Conservation (phyloP, 768 basidiomycete genomes). For the Pulveroboletus sp. region DNA sequence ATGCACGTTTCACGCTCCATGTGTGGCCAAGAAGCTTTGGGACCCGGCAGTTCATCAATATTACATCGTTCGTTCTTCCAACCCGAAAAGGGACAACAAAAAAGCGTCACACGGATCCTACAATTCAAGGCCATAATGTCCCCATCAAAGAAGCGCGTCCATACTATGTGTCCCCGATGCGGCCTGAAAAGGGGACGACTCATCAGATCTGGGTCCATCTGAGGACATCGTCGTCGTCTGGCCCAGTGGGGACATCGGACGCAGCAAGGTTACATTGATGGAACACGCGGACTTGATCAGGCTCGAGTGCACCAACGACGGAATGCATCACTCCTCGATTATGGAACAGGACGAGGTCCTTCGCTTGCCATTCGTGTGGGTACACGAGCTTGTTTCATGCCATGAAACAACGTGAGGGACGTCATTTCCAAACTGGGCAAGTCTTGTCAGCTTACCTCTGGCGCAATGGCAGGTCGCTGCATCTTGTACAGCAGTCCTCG, state of each 20-base stretch:
- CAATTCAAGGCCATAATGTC: background rate
- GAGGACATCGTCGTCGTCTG: slow-evolving; percentile 40
- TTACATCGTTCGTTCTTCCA: background rate
- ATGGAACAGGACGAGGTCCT: slow-evolving; percentile 66
- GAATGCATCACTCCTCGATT: slow-evolving; percentile 66
- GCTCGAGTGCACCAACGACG: slow-evolving; percentile 60
- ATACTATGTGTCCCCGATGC: slow-evolving; percentile 1
- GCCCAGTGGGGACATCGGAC: slow-evolving; percentile 45
- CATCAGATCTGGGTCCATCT: slow-evolving; percentile 35
- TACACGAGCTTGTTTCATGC: slow-evolving; percentile 53
- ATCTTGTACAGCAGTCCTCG: slow-evolving; percentile 76
- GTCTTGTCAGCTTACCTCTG: slow-evolving; percentile 39
- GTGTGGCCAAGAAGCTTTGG: slow-evolving; percentile 1
- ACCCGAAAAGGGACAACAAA: background rate
- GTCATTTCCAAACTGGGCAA: background rate
- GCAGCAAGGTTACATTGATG: slow-evolving; percentile 59
- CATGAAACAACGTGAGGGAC: background rate
- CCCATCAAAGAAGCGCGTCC: slow-evolving; percentile 4
- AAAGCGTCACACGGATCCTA: background rate
- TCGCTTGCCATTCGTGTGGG: slow-evolving; percentile 79
- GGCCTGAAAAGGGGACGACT: background rate
- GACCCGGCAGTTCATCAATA: background rate
- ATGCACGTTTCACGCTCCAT: slow-evolving; percentile 5
- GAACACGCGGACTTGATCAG: slow-evolving; percentile 46
- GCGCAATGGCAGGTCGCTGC: slow-evolving; percentile 89